A percentile compares a stretch with the other conserved stretches of the same genome.
Conservation (phyloP, 139 green algal genomes). For the Protoeuglena noctilucae region DNA sequence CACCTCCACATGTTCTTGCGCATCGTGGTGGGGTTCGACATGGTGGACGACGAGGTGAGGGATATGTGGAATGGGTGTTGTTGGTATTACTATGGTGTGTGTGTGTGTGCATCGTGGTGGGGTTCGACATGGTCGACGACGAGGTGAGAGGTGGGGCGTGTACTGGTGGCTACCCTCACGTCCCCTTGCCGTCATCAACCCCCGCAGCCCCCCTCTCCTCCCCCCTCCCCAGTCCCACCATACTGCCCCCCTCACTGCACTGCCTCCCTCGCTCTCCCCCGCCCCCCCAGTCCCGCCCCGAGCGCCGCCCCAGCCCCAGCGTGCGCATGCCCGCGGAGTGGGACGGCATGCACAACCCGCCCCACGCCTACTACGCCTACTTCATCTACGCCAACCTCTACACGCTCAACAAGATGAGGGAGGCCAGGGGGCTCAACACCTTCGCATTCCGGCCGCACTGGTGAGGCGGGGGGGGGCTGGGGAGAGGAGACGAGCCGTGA, state of each 20-base stretch:
- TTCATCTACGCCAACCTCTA: constrained; percentile 97
- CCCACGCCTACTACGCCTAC: constrained; percentile 95
- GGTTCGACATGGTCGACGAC: constrained; percentile 99
- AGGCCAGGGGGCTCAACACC: constrained; percentile 75
- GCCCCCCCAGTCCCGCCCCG: too few species aligned
- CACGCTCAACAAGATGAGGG: constrained; percentile 79
- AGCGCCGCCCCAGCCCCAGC: constrained; percentile 58
- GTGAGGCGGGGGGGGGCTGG: neutral
- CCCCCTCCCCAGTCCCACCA: too few species aligned
- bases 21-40: constrained; percentile 87
- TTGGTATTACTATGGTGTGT: too few species aligned
- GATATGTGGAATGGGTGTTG: too few species aligned
- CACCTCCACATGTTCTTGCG: constrained; percentile 93
- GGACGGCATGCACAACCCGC: constrained; percentile 69
- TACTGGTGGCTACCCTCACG: too few species aligned
- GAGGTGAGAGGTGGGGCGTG: too few species aligned
- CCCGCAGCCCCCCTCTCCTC: too few species aligned
- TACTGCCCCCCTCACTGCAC: too few species aligned
- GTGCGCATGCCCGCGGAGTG: constrained; percentile 32
- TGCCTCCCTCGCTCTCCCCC: neutral
- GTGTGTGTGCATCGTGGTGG: constrained; percentile 75
- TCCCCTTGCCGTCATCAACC: too few species aligned
- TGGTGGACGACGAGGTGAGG: constrained; percentile 97
- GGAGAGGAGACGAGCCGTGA: too few species aligned
- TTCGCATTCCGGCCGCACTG: constrained; percentile 73